Conservation (phyloP, 306 rosid species). For the Gleditsia sinensis region DNA sequence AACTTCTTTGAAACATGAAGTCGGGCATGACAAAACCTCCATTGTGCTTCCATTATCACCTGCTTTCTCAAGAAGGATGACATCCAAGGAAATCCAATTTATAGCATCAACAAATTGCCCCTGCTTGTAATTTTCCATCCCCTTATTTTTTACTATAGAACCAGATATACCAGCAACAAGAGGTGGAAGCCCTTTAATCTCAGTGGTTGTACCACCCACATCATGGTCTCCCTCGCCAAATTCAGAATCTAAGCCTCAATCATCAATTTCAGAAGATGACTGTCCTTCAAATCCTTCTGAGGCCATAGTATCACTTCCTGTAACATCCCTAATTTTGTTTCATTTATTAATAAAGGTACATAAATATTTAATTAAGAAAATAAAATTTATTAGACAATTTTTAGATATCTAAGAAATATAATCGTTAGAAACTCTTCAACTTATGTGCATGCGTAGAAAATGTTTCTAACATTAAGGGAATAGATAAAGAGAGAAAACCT, state of each 20-base stretch:
- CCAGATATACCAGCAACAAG: conserved; percentile 86
- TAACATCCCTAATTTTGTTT: no score
- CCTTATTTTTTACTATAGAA: conserved; percentile 76
- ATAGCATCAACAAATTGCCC: conserved; percentile 97
- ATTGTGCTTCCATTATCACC: conserved; percentile 52
- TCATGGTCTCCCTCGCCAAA: conserved; percentile 68
- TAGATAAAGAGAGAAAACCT: no score
- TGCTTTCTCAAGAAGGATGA: conserved; percentile 75
- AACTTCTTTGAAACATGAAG: conserved; percentile 96
- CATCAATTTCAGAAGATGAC: conserved; percentile 58
- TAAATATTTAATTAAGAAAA: no score
- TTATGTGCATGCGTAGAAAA: no score
- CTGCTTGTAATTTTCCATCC: conserved; percentile 89
- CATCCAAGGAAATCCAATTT: conserved; percentile 97
- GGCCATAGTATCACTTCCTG: conserved; percentile 38
- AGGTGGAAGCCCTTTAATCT: conserved; percentile 95
- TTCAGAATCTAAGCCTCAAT: conserved; percentile 79
- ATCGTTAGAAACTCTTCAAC: no score
- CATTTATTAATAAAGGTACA: no score
- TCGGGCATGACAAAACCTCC: conserved; percentile 89
- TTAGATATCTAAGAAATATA: no score
- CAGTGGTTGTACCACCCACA: conserved; percentile 76
- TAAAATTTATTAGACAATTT: no score
- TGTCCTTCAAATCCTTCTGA: conserved; percentile 46
- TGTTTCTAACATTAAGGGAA: no score